Base-by-base conservation (phyloP, 2,329 filamentous ascomycete genomes). In the Verticillium nonalfalfae region DNA sequence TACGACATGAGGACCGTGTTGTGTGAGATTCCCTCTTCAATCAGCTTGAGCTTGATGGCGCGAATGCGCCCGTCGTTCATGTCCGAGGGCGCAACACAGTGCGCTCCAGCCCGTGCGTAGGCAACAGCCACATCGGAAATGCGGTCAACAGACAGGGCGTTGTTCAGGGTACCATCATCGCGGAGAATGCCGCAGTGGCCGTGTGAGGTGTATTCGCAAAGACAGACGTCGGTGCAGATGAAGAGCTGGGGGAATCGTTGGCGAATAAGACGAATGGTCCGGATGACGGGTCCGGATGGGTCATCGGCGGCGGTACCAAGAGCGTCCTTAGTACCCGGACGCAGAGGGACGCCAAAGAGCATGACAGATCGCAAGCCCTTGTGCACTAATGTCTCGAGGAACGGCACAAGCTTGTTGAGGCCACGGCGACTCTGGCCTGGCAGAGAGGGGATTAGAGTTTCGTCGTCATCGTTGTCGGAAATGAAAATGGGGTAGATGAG, bases 21-120 rank as follows among this genome's bases (percentile, higher is more conserved):
- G 79, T 99, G 95, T 7, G 93, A 90, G 68, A 98, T 90, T 60
- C 94, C 94, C 62, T 93, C 89, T 75, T 98, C 94, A 62, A 98
- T 98, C 65, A 99, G 82, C 81, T 97, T 98, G 60, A 97, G 85
- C 82, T 99, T 99, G 76, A 99, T 99, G 64, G 93, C 94, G 62
- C 94, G 91, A 70, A 99, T 96, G 66, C 95, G 90, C 34, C 95
- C 95, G 74, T 99, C 95, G 74, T 98, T 99, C 95, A 99, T 99
- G 75, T 99, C 95, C 1, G 92, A 97, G 1, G 95, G 95, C 0
- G 95, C 95, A 34, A 99, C 93, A 74, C 94, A 98, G 77, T 99
- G 95, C 0, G 94, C 95, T 61, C 95, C 95, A 15, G 95, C 95
- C 70, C 89, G 84, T n/a, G 95, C 95, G 73, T 99, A 99, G 38